Conservation (phyloP, 2,329 filamentous ascomycete species). For the Leptosphaerulina australis region DNA sequence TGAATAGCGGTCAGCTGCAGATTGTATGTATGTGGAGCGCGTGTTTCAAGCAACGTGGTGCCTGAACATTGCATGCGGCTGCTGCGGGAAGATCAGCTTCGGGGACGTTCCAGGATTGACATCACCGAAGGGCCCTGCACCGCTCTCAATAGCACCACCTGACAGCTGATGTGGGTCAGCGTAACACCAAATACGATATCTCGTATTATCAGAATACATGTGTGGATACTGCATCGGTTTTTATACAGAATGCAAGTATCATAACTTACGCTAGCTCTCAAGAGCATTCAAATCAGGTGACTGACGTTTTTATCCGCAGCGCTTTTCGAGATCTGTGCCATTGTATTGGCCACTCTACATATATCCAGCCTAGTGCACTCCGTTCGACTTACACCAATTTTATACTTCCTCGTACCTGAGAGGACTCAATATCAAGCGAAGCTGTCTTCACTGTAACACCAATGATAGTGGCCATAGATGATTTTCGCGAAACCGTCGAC, state of each 20-base stretch:
- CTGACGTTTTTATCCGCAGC: too few species aligned
- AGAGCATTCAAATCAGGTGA: too few species aligned
- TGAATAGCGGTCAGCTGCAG: constrained; percentile 20
- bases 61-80: constrained; percentile 15
- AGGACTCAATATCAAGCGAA: too few species aligned
- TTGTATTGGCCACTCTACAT: too few species aligned
- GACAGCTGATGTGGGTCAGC: constrained; percentile 5
- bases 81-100: constrained; percentile 13
- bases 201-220: neutral
- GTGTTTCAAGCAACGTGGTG: constrained; percentile 16
- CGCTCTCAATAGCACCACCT: too few species aligned
- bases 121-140: constrained; percentile 12
- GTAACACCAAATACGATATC: neutral
- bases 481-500: neutral
- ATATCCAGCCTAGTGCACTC: too few species aligned
- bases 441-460: neutral
- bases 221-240: neutral
- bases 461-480: constrained; percentile 10
- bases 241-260: too few species aligned
- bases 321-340: too few species aligned
- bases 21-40: constrained; percentile 10
- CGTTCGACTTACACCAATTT: too few species aligned
- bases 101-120: constrained; percentile 10
- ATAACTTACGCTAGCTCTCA: too few species aligned
- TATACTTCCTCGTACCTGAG: too few species aligned